Evolutionary conservation across 805 yeast species (phyloP).

Genomic region (Komagataella ulmi): DNA sequence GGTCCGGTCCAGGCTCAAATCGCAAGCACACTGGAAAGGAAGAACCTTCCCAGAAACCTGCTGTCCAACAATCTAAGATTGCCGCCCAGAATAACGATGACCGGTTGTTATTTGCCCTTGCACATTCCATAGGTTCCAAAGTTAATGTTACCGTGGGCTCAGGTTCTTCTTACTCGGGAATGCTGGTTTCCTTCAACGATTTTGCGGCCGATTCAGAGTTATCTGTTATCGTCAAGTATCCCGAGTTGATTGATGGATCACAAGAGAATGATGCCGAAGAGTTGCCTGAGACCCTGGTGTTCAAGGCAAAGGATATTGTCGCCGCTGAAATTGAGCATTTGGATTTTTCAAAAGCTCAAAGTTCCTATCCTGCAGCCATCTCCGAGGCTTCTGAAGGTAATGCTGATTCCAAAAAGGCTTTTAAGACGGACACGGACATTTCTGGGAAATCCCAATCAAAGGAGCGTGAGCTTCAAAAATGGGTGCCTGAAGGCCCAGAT

Average conservation of each 20-base stretch:
- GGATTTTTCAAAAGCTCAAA: slow-evolving; percentile 14
- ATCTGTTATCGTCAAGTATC: slow-evolving; percentile 41
- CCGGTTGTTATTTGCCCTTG: slow-evolving; percentile 38
- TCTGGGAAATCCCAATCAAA: slow-evolving; percentile 30
- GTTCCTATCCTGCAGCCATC: slow-evolving; percentile 6
- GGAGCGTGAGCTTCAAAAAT: slow-evolving; percentile 68
- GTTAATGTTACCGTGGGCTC: slow-evolving; percentile 47
- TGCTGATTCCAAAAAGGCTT: slow-evolving; percentile 16
- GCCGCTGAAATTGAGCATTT: slow-evolving; percentile 31
- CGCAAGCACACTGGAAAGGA: neutral
- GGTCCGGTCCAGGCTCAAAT: neutral
- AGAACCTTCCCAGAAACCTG: neutral
- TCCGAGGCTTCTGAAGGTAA: neutral
- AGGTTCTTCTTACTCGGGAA: slow-evolving; percentile 48
- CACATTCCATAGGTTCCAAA: slow-evolving; percentile 45
- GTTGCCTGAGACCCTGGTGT: slow-evolving; percentile 29
- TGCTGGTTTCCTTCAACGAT: slow-evolving; percentile 34
- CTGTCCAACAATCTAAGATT: neutral
- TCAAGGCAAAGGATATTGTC: slow-evolving; percentile 36
- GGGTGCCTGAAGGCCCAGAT: slow-evolving; percentile 61
- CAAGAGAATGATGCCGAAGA: slow-evolving; percentile 21
- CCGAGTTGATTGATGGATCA: slow-evolving; percentile 21
- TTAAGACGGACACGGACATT: slow-evolving; percentile 82
- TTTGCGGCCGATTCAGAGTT: slow-evolving; percentile 19
- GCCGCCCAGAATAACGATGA: slow-evolving; percentile 30